Evolutionary conservation across 768 basidiomycete species (phyloP).

Genomic region (Hericium alpestre): DNA sequence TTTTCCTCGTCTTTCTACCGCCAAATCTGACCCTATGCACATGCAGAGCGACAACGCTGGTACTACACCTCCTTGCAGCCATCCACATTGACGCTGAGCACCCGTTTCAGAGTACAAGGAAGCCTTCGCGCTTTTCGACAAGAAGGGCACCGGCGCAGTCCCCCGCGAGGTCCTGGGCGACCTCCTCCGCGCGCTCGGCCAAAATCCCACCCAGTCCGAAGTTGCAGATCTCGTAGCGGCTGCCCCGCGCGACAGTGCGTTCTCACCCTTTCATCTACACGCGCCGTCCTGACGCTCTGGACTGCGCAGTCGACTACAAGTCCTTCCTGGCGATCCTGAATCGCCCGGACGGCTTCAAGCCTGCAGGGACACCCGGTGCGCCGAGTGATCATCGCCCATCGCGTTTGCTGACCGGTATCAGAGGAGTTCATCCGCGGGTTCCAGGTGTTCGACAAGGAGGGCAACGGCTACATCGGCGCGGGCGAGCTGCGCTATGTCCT

Average conservation of each 20-base stretch:
- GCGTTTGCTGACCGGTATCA: slow-evolving; percentile 19
- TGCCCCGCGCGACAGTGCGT: slow-evolving; percentile 70
- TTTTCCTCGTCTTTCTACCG: too few species aligned
- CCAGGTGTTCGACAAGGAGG: slow-evolving; percentile 97
- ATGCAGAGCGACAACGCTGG: slow-evolving; percentile 48
- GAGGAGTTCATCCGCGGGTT: slow-evolving; percentile 99
- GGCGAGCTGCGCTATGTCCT: slow-evolving; percentile 73
- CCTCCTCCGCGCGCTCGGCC: slow-evolving; percentile 85
- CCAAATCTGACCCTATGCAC: too few species aligned
- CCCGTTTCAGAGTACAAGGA: slow-evolving; percentile 73
- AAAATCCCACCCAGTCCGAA: slow-evolving; percentile 99
- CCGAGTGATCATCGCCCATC: not conserved
- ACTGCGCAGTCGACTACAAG: slow-evolving; percentile 72
- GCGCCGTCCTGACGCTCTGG: not conserved
- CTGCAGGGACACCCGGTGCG: slow-evolving; percentile 87
- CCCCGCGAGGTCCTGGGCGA: slow-evolving; percentile 85
- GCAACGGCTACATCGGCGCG: slow-evolving; percentile 84
- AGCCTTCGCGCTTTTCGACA: slow-evolving; percentile 97
- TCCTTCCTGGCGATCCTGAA: slow-evolving; percentile 87
- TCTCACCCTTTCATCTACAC: not conserved
- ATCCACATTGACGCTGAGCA: not conserved
- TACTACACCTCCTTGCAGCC: slow-evolving; percentile 5
- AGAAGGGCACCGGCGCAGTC: slow-evolving; percentile 85
- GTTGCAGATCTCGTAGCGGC: slow-evolving; percentile 68
- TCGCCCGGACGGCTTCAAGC: slow-evolving; percentile 93